Base-by-base conservation (phyloP, 1,139 yeast species). In the Spathaspora sp. region DNA sequence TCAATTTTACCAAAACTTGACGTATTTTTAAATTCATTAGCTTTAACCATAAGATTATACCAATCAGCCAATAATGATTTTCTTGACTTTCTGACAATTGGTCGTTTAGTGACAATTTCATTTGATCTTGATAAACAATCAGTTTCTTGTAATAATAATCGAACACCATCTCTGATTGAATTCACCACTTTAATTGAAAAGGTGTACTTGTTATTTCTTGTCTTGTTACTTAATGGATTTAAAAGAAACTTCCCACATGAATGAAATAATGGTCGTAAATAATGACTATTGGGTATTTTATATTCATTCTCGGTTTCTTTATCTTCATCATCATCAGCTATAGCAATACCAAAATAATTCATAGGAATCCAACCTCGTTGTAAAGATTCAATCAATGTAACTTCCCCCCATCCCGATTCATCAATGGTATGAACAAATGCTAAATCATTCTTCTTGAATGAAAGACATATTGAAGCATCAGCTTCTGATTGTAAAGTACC, bases 371-470 rank as follows among this genome's bases (percentile, higher is more conserved):
- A 93, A 24, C 99, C 99, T 49, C 97, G 76, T 55, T 80, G 79
- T 46, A 88, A 79, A 6, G 87, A 76, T 44, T 82, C 82, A 16
- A 80, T 63, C 42, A 88, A 65, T 0, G 97, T 90, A 2, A 91
- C 98, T 64, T 93, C 98, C 49, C 97, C 97, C 99, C 99, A 93
- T 1, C 98, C 99, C 15, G 96, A 86, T 45, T 87, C 84, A 64
- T 93, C 98, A 26, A 90, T 81, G 8, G 91, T 81, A 62, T 91
- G 97, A 7, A 93, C 87, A 61, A 89, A 86, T 0, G 93, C 96
- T 48, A 89, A 70, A 57, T 90, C 97, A 51, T 84, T 81, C 56
- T 82, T 85, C 25, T 80, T 82, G 62, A 93, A 91, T 0, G 95
- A 84, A 25, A 93, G 73, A 63, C 98, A 93, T 38, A 89, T 86